Conservation (phyloP, 1,139 yeast species). For the Suhomyces ambrosiae region DNA sequence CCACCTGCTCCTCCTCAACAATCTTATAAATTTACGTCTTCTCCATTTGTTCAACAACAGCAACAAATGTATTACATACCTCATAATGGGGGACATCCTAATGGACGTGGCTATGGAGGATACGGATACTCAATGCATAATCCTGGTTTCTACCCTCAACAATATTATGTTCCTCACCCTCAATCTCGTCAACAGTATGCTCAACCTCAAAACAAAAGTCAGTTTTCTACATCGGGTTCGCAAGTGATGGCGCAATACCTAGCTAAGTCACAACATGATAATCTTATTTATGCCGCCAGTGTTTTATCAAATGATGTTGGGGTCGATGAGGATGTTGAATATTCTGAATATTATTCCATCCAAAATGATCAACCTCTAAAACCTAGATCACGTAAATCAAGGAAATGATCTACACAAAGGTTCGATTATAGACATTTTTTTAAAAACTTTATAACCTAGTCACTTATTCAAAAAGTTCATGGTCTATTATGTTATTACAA, state of each 20-base stretch:
- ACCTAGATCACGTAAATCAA: constrained; percentile 5
- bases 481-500: too few relatives aligned
- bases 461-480: too few relatives aligned
- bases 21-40: constrained; percentile 15
- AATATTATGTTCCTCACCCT: constrained; percentile 12
- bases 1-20: constrained; percentile 13
- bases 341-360: constrained; percentile 4
- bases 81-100: constrained; percentile 9
- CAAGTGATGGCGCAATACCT: constrained; percentile 79
- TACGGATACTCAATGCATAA: constrained; percentile 11
- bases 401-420: constrained; percentile 4
- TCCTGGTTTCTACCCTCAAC: constrained; percentile 17
- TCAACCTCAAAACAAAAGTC: constrained; percentile 8
- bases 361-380: constrained; percentile 4
- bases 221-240: constrained; percentile 57
- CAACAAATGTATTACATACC: constrained; percentile 16
- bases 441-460: neutral
- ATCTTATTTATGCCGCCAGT: constrained; percentile 57
- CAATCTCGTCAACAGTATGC: constrained; percentile 7
- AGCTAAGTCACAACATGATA: constrained; percentile 69
- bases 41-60: constrained; percentile 26
- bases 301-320: constrained; percentile 34
- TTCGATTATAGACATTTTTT: constrained; percentile 6
- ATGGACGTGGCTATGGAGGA: constrained; percentile 8
- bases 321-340: constrained; percentile 11